Evolutionary conservation across 2,329 filamentous ascomycete species (phyloP).

Genomic region (Aureobasidium mangrovei): DNA sequence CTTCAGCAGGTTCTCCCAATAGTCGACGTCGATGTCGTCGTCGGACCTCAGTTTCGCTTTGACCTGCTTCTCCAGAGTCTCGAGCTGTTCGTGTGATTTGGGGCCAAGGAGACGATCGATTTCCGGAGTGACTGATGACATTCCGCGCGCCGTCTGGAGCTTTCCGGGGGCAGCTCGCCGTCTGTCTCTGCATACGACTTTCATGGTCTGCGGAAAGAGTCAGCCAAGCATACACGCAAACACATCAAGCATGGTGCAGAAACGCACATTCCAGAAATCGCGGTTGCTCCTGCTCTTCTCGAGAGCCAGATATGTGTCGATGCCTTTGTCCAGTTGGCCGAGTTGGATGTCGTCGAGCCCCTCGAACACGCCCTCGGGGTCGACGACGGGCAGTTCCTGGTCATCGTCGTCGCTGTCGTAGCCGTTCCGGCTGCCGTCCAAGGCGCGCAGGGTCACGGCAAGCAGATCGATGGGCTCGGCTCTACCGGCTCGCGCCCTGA

Average conservation of each 20-base stretch:
- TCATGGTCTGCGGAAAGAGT: constrained; percentile 54
- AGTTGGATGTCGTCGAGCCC: constrained; percentile 59
- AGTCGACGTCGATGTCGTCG: constrained; percentile 90
- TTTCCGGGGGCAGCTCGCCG: constrained; percentile 54
- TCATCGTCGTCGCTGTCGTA: constrained; percentile 77
- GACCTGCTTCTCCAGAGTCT: constrained; percentile 79
- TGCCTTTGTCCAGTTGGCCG: constrained; percentile 70
- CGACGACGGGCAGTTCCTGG: constrained; percentile 67
- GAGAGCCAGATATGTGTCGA: constrained; percentile 67
- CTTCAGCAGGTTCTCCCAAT: constrained; percentile 88
- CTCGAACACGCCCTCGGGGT: constrained; percentile 74
- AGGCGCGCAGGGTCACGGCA: constrained; percentile 78
- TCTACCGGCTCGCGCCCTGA: constrained; percentile 82
- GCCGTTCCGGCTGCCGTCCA: constrained; percentile 71
- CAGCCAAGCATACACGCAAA: neutral
- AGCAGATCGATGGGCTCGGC: constrained; percentile 91
- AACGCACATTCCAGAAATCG: constrained; percentile 71
- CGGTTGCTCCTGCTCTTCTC: constrained; percentile 70
- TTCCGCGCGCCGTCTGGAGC: constrained; percentile 57
- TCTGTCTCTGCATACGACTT: constrained; percentile 70
- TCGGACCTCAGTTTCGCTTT: constrained; percentile 75
- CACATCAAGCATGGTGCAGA: neutral
- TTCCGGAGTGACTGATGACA: constrained; percentile 75
- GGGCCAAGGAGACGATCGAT: constrained; percentile 79
- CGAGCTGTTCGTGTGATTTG: constrained; percentile 80